phyloP scores from a whole-genome alignment of 352 stramenopile species.

The Pythium monospermum region DNA sequence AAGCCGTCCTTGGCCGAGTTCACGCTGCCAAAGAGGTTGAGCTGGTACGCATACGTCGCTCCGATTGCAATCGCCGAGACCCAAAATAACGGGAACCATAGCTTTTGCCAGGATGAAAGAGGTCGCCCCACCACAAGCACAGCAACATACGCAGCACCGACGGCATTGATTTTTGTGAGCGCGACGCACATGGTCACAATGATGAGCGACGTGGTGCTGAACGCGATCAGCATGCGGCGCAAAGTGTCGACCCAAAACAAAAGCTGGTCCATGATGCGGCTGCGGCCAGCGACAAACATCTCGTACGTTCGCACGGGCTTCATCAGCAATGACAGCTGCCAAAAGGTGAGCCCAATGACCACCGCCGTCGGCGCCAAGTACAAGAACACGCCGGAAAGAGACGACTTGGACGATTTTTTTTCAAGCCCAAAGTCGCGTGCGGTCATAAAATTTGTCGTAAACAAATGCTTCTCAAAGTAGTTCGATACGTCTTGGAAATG shows the following conservation, averaged over 20 bases:
- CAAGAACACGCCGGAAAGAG: constrained; percentile 69
- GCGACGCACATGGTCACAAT: constrained; percentile 69
- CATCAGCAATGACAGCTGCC: constrained; percentile 76
- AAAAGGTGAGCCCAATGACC: constrained; percentile 75
- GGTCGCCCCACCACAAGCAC: constrained; percentile 50
- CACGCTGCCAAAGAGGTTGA: constrained; percentile 12
- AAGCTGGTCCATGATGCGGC: constrained; percentile 42
- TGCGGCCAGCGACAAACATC: constrained; percentile 55
- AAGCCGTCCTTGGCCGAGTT: constrained; percentile 14
- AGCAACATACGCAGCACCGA: constrained; percentile 65
- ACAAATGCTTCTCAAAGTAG: constrained; percentile 61
- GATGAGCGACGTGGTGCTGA: constrained; percentile 60
- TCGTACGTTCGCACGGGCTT: constrained; percentile 58
- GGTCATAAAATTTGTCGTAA: constrained; percentile 66
- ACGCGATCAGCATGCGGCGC: constrained; percentile 60
- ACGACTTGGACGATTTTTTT: constrained; percentile 48
- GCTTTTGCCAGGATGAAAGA: constrained; percentile 52
- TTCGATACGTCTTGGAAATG: constrained; percentile 69
- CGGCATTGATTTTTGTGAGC: constrained; percentile 51
- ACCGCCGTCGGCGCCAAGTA: constrained; percentile 72
- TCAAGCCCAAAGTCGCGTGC: constrained; percentile 70
- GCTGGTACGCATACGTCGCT: constrained; percentile 63
- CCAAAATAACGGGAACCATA: constrained; percentile 83
- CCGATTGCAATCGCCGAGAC: constrained; percentile 52
- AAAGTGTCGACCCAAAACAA: constrained; percentile 51